phyloP scores from a whole-genome alignment of 1,284 basidiomycete species.

The Bjerkandera adusta region DNA sequence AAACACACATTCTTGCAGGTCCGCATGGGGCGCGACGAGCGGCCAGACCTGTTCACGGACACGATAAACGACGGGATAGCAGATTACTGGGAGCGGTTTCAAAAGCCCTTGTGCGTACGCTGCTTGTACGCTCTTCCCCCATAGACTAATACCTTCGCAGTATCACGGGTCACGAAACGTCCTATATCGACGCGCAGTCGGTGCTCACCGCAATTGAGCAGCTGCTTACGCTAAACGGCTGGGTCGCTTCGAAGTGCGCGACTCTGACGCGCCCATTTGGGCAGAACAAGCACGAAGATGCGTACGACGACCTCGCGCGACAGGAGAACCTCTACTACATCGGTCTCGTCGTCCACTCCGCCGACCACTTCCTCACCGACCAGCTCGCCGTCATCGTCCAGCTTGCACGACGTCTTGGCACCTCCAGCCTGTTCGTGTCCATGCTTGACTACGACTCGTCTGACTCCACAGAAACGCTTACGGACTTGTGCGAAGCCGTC shows the following conservation, averaged over 20 bases:
- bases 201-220: slow-evolving; percentile 88
- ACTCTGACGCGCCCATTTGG: slow-evolving; percentile 89
- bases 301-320: slow-evolving; percentile 83
- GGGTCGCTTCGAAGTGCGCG: slow-evolving; percentile 96
- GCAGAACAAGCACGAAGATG: slow-evolving; percentile 78
- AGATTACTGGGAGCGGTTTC: slow-evolving; percentile 91
- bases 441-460: slow-evolving; percentile 94
- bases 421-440: slow-evolving; percentile 87
- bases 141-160: slow-evolving; percentile 35
- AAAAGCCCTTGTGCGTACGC: slow-evolving; percentile 76
- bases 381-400: slow-evolving; percentile 96
- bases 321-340: slow-evolving; percentile 89
- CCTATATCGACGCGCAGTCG: slow-evolving; percentile 85
- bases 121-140: slow-evolving; percentile 1
- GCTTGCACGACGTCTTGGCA: slow-evolving; percentile 84
- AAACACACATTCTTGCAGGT: slow-evolving; percentile 85
- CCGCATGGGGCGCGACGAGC: slow-evolving; percentile 81
- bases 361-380: slow-evolving; percentile 96
- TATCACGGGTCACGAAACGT: slow-evolving; percentile 78
- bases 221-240: slow-evolving; percentile 90
- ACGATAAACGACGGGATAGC: slow-evolving; percentile 73
- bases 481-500: slow-evolving; percentile 90
- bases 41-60: slow-evolving; percentile 75
- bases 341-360: slow-evolving; percentile 91
- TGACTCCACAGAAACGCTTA: slow-evolving; percentile 90